Conservation (phyloP, 2,329 filamentous ascomycete genomes). For the Ceratocystis eucalypticola region DNA sequence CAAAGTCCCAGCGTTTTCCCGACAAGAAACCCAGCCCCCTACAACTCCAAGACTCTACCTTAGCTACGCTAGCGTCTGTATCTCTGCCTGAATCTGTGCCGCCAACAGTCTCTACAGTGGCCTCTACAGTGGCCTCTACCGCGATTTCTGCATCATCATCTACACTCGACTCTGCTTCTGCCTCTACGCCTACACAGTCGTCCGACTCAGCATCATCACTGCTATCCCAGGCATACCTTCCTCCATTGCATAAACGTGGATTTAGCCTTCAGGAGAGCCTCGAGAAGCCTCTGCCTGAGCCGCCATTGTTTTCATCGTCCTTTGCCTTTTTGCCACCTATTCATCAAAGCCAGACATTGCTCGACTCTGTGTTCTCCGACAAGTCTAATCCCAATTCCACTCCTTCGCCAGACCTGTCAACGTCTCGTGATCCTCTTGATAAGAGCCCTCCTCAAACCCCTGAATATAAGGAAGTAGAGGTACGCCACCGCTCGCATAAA, state of each 20-base stretch:
- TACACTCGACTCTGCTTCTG: neutral
- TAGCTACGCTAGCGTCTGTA: neutral
- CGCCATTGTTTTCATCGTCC: slow-evolving; percentile 29
- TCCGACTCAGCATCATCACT: slow-evolving; percentile 18
- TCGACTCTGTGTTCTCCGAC: slow-evolving; percentile 8
- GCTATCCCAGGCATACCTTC: neutral
- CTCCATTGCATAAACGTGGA: slow-evolving; percentile 26
- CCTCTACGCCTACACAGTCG: slow-evolving; percentile 19
- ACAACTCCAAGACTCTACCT: slow-evolving; percentile 27
- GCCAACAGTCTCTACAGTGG: slow-evolving; percentile 16
- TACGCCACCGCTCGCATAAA: slow-evolving; percentile 10
- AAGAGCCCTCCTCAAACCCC: neutral
- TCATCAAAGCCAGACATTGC: slow-evolving; percentile 12
- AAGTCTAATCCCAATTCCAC: neutral
- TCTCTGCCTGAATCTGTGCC: slow-evolving; percentile 11
- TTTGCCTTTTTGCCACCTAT: slow-evolving; percentile 20
- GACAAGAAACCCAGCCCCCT: slow-evolving; percentile 16
- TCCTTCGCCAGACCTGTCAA: slow-evolving; percentile 23
- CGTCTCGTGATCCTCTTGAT: neutral
- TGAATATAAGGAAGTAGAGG: neutral
- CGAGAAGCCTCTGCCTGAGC: slow-evolving; percentile 41
- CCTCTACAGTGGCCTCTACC: slow-evolving; percentile 18
- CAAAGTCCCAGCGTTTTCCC: slow-evolving; percentile 23
- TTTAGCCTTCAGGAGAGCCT: slow-evolving; percentile 44
- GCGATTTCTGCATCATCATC: slow-evolving; percentile 3